Conservation (phyloP, 2,329 filamentous ascomycete genomes). For the Colletotrichum sp. region DNA sequence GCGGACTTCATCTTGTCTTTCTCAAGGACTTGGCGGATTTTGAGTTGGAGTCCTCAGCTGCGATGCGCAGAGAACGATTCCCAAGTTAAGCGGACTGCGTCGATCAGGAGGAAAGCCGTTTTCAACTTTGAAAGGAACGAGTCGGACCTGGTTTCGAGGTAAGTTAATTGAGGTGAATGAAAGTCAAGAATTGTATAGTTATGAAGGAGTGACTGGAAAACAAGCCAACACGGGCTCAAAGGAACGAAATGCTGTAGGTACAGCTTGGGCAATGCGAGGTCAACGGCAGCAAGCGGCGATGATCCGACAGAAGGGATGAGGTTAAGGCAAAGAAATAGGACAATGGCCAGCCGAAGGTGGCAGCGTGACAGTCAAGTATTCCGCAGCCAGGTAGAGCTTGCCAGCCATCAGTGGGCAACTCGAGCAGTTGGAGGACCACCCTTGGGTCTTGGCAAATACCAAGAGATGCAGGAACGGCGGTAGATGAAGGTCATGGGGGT, state of each 20-base stretch:
- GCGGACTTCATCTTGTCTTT: constrained; percentile 2
- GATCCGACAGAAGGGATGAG: not conserved
- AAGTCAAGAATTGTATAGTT: constrained; percentile 1
- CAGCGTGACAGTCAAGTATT: not conserved
- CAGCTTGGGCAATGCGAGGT: constrained; percentile 2
- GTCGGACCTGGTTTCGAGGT: not conserved
- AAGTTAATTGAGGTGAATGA: constrained; percentile 17
- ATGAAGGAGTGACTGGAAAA: constrained; percentile 25
- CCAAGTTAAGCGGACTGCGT: not conserved
- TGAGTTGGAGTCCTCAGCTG: not conserved
- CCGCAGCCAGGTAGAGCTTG: constrained; percentile 22
- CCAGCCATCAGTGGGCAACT: not conserved
- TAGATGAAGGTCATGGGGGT: not conserved
- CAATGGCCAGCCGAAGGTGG: not conserved
- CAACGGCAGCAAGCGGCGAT: constrained; percentile 13
- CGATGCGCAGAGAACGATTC: not conserved
- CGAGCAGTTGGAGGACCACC: not conserved
- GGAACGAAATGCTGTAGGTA: constrained; percentile 21
- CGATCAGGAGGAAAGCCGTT: not conserved
- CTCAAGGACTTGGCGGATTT: not conserved
- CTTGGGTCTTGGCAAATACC: constrained; percentile 8
- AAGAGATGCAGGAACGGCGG: constrained; percentile 23
- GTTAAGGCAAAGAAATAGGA: not conserved
- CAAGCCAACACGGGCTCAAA: constrained; percentile 23
- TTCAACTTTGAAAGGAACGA: not conserved